A percentile compares a stretch with the other conserved stretches of the same genome.
phyloP scores from a whole-genome alignment of 768 basidiomycete species.

The Naganishia vishniacii region DNA sequence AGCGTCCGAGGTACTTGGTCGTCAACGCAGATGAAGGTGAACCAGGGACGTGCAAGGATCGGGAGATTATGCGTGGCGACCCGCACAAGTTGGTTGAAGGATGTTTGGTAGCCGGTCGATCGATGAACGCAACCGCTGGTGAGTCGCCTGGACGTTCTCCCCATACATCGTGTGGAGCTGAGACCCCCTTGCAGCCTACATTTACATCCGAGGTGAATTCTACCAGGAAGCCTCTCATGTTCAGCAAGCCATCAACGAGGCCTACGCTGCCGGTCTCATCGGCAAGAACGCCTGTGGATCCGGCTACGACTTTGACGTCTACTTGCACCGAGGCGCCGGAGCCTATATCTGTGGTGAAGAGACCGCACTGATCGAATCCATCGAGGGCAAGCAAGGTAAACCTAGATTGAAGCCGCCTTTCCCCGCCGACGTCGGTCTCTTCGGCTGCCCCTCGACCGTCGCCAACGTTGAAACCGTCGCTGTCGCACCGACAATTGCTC shows the following conservation, averaged over 20 bases:
- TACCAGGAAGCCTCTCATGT: conserved; percentile 89
- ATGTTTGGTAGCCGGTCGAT: conserved; percentile 91
- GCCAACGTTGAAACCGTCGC: conserved; percentile 98
- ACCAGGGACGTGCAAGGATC: conserved; percentile 97
- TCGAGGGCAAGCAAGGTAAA: conserved; percentile 98
- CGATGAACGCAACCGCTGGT: conserved; percentile 88
- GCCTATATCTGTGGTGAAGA: conserved; percentile 99
- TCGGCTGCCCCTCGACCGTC: conserved; percentile 94
- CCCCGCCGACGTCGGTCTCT: conserved; percentile 95
- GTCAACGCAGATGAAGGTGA: conserved; percentile 99
- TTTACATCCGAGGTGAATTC: conserved; percentile 98
- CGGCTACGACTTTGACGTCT: conserved; percentile 93
- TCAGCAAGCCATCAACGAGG: conserved; percentile 91
- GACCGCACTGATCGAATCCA: conserved; percentile 90
- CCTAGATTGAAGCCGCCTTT: conserved; percentile 96
- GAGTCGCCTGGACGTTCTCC: conserved; percentile 27
- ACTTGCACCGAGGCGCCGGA: conserved; percentile 95
- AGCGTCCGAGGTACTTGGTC: conserved; percentile 86
- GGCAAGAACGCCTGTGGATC: conserved; percentile 87
- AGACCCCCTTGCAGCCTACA: conserved; percentile 63
- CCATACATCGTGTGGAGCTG: neutral
- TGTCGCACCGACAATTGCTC: conserved; percentile 91
- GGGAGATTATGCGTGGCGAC: conserved; percentile 94
- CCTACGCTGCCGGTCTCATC: conserved; percentile 79
- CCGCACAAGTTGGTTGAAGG: conserved; percentile 98